Percentiles rank a stretch among this genome's conserved stretches.
These are phyloP conservation scores for Evernia prunastri DNA, from an alignment of 495 filamentous ascomycete genomes.

Conservation along the genomic window DNA sequence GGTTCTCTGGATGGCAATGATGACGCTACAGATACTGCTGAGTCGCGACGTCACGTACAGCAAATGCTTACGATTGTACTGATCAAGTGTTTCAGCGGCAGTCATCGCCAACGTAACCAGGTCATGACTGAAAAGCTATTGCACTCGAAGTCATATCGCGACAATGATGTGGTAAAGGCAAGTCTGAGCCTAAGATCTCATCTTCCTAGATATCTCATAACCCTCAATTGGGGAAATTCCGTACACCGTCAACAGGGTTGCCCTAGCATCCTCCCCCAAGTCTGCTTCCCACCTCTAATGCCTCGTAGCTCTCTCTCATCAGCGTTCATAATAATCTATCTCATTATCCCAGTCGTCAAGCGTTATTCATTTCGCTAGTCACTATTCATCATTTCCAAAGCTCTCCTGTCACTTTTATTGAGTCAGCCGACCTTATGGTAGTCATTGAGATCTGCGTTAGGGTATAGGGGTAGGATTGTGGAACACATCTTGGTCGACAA, in stretches of 20 bases:
- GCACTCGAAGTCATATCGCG: slow-evolving; percentile 13
- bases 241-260: not conserved
- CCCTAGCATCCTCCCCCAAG: not conserved
- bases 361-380: not conserved
- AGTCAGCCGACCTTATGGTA: not conserved
- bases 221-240: not conserved
- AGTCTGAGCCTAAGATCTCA: slow-evolving; percentile 40
- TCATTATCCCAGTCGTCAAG: not conserved
- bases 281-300: not conserved
- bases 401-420: not conserved
- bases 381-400: not conserved
- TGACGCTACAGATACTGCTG: slow-evolving; percentile 37
- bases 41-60: slow-evolving; percentile 17
- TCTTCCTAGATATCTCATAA: not conserved
- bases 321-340: not conserved
- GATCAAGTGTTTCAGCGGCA: slow-evolving; percentile 20
- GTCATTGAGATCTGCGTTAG: not conserved
- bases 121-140: slow-evolving; percentile 15
- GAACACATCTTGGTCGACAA: not conserved
- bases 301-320: not conserved
- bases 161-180: slow-evolving; percentile 43
- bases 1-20: slow-evolving; percentile 24
- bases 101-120: slow-evolving; percentile 4
- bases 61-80: slow-evolving; percentile 5
- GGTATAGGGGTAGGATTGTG: not conserved